Percentiles rank a stretch among this genome's conserved stretches.
These are phyloP conservation scores for Hypholoma fasciculare DNA, from an alignment of 768 basidiomycete species.

Conservation along the genomic window DNA sequence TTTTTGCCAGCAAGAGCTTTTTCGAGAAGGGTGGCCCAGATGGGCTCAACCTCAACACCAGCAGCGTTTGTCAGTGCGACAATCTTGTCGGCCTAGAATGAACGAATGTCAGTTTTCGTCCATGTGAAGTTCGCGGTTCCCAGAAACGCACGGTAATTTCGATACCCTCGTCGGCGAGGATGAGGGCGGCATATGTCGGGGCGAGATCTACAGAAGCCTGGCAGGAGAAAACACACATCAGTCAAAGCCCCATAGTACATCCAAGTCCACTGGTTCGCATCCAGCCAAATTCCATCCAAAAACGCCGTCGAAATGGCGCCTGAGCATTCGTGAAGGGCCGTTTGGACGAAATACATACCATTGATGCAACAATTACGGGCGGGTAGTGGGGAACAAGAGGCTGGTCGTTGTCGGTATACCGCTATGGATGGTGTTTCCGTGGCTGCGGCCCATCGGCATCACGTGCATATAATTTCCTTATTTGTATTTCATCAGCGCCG, in stretches of 20 bases:
- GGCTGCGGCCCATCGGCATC: conserved; percentile 6
- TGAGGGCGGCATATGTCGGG: conserved; percentile 94
- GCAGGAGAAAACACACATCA: conserved; percentile 8
- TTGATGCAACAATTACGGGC: conserved; percentile 19
- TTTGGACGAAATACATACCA: conserved; percentile 23
- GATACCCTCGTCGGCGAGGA: conserved; percentile 95
- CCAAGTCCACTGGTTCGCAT: conserved; percentile 18
- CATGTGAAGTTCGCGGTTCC: conserved; percentile 3
- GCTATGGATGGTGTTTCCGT: conserved; percentile 2
- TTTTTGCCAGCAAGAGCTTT: conserved; percentile 99
- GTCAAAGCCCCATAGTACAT: conserved; percentile 17
- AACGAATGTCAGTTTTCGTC: conserved; percentile 9
- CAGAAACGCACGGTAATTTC: conserved; percentile 87
- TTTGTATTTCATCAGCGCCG: neutral
- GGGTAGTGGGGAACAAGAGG: conserved; percentile 17
- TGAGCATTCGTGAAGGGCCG: neutral
- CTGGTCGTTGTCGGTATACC: conserved; percentile 18
- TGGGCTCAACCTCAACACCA: conserved; percentile 85
- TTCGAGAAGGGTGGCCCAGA: conserved; percentile 96
- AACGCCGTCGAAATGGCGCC: conserved; percentile 13
- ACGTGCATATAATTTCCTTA: neutral
- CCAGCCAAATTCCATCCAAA: conserved; percentile 23
- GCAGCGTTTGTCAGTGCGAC: conserved; percentile 82
- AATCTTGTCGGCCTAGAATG: conserved; percentile 86
- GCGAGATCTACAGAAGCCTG: conserved; percentile 76